Evolutionary conservation across 306 rosid genomes (phyloP).

Genomic region (Prinsepia uniflora): DNA sequence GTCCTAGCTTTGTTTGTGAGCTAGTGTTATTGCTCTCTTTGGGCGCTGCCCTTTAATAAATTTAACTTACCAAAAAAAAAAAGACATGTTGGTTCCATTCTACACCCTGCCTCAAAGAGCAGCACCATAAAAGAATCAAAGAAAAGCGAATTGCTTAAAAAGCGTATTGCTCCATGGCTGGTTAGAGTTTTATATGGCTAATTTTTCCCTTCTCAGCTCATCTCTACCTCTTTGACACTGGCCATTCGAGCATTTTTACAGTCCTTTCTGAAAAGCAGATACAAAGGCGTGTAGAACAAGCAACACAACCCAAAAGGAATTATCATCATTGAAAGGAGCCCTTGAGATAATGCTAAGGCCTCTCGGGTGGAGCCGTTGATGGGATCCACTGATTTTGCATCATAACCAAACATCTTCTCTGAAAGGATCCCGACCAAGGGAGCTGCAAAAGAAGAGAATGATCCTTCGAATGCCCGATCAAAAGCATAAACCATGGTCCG

Average conservation of each 20-base stretch:
- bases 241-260: slow-evolving; percentile 61
- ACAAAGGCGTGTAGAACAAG: slow-evolving; percentile 83
- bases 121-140: no score
- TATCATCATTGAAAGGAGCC: slow-evolving; percentile 81
- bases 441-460: slow-evolving; percentile 89
- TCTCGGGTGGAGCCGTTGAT: slow-evolving; percentile 57
- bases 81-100: no score
- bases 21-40: no score
- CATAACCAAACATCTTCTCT: slow-evolving; percentile 76
- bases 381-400: slow-evolving; percentile 66
- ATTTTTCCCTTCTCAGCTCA: slow-evolving; percentile 30
- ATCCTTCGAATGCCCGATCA: slow-evolving; percentile 96
- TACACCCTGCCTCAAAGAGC: no score
- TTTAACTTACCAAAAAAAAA: no score
- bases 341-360: slow-evolving; percentile 90
- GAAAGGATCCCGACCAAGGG: slow-evolving; percentile 96
- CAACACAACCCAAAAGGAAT: slow-evolving; percentile 89
- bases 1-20: no score
- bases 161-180: not conserved
- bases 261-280: slow-evolving; percentile 57
- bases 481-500: slow-evolving; percentile 96
- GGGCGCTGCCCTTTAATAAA: no score
- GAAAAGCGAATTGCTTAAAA: not conserved
- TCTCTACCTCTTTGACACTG: slow-evolving; percentile 54
- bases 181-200: not conserved